These are phyloP conservation scores for Porpolomopsis calyptriformis DNA, from an alignment of 768 basidiomycete genomes.

Conservation along the genomic window DNA sequence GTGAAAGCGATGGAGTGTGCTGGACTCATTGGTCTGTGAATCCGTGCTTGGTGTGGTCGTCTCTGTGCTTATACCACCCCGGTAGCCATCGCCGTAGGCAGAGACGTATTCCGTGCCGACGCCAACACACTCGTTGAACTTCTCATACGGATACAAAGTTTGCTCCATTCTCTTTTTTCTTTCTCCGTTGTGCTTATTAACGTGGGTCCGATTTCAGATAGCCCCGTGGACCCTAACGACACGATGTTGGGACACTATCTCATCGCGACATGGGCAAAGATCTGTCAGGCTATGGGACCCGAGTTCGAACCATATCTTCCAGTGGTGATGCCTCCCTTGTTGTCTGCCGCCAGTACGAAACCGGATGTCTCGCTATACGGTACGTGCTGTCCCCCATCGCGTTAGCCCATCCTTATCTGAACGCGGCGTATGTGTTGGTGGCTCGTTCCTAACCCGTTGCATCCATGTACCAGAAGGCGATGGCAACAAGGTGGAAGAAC, in stretches of 20 bases:
- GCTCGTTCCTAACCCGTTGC: too few species aligned
- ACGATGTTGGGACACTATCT: slow-evolving; percentile 65
- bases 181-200: background rate
- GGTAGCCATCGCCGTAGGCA: slow-evolving; percentile 76
- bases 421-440: too few species aligned
- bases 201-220: slow-evolving; percentile 31
- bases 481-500: slow-evolving; percentile 42
- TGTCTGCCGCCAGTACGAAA: slow-evolving; percentile 69
- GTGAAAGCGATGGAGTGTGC: slow-evolving; percentile 90
- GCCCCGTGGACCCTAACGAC: slow-evolving; percentile 58
- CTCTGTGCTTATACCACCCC: background rate
- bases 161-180: slow-evolving; percentile 14
- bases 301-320: slow-evolving; percentile 85
- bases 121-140: slow-evolving; percentile 60
- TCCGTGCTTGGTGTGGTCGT: background rate
- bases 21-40: slow-evolving; percentile 60
- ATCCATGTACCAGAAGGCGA: slow-evolving; percentile 47
- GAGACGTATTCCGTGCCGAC: slow-evolving; percentile 68
- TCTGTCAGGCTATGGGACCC: slow-evolving; percentile 73
- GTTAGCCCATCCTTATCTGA: slow-evolving; percentile 3
- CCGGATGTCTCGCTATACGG: slow-evolving; percentile 69
- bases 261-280: slow-evolving; percentile 81
- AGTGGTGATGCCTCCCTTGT: slow-evolving; percentile 70
- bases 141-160: slow-evolving; percentile 71
- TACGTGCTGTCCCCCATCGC: slow-evolving; percentile 19